These are phyloP conservation scores for Lunasporangiospora selenospora DNA, from an alignment of 192 early-diverging fungal species.

Conservation along the genomic window DNA sequence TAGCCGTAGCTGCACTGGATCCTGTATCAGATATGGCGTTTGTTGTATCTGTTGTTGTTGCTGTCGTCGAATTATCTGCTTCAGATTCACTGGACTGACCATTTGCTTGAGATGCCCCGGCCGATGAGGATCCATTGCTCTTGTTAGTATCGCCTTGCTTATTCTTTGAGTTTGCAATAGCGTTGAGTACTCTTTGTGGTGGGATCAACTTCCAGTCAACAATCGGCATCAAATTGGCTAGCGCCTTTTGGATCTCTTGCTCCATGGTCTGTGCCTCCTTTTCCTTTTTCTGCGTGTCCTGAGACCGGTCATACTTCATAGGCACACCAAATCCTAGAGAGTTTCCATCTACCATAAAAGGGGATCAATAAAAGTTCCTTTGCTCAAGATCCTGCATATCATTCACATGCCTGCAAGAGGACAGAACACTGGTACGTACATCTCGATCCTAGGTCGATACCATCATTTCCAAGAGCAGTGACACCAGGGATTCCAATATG, in stretches of 20 bases:
- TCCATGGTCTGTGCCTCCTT: slow-evolving; percentile 12
- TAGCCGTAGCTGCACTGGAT: not conserved
- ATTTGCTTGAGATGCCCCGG: not conserved
- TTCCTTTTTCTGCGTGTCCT: slow-evolving; percentile 7
- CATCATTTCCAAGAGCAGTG: slow-evolving; percentile 31
- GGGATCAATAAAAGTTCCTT: too few species aligned
- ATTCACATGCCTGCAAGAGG: too few species aligned
- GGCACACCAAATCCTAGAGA: slow-evolving; percentile 46
- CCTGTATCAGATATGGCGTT: too few species aligned
- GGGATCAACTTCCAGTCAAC: slow-evolving; percentile 43
- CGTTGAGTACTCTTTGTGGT: slow-evolving; percentile 25
- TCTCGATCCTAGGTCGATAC: slow-evolving; percentile 41
- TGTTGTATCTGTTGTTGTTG: not conserved
- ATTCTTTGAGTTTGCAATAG: slow-evolving; percentile 10
- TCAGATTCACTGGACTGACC: not conserved
- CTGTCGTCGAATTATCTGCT: too few species aligned
- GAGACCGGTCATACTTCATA: slow-evolving; percentile 30
- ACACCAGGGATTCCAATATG: slow-evolving; percentile 41
- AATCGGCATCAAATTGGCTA: slow-evolving; percentile 42
- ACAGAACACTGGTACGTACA: too few species aligned
- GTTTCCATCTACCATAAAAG: slow-evolving; percentile 17
- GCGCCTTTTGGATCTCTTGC: slow-evolving; percentile 26
- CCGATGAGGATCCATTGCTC: too few species aligned
- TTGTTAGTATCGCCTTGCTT: too few species aligned
- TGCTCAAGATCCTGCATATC: too few species aligned